Evolutionary conservation across 305 asterid genomes (phyloP).

Genomic region (Ilex paraguariensis): DNA sequence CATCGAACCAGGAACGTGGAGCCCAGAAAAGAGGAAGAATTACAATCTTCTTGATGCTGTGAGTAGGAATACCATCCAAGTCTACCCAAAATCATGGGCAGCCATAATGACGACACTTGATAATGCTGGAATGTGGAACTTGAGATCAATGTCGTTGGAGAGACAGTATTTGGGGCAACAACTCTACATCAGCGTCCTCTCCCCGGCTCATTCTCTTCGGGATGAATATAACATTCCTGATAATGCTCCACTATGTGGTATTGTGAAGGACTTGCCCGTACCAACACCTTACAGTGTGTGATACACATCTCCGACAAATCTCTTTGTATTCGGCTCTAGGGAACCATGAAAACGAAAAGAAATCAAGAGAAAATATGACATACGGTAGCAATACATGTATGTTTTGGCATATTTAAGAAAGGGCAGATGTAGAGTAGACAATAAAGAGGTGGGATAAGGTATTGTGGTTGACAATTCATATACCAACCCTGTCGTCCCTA

Average conservation of each 20-base stretch:
- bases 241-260: neutral
- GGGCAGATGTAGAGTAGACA: no score
- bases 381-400: no score
- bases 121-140: conserved; percentile 2
- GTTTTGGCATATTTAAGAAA: no score
- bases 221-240: neutral
- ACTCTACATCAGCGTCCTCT: neutral
- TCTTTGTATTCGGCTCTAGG: no score
- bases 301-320: no score
- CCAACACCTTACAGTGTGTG: neutral
- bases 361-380: no score
- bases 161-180: neutral
- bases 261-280: neutral
- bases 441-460: no score
- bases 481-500: no score
- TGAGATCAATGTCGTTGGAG: neutral
- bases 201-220: neutral
- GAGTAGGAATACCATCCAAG: neutral
- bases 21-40: neutral
- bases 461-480: no score
- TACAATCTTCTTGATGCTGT: neutral
- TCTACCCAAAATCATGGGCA: neutral
- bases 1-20: neutral
- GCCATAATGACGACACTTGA: neutral
- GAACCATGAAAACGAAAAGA: no score